Evolutionary conservation across 2,329 filamentous ascomycete genomes (phyloP).

Genomic region (Phoma herbarum): DNA sequence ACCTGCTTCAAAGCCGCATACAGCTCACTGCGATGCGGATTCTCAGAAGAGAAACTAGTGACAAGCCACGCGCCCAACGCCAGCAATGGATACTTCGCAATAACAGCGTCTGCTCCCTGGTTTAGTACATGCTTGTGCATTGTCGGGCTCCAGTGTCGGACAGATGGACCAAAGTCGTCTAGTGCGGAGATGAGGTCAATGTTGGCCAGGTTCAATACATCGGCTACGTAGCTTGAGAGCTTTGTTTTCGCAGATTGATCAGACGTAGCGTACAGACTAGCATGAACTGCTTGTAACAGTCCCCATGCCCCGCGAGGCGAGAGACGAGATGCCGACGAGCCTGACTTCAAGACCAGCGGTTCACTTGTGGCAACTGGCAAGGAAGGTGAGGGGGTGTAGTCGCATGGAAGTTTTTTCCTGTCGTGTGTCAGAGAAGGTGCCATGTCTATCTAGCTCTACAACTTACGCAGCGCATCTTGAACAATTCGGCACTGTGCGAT

Average conservation of each 20-base stretch:
- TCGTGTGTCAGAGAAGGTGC: background rate
- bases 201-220: background rate
- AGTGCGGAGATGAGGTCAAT: background rate
- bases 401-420: background rate
- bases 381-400: background rate
- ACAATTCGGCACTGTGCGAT: background rate
- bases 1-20: background rate
- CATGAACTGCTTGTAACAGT: background rate
- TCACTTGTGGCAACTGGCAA: background rate
- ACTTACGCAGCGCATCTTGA: constrained; percentile 3
- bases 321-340: background rate
- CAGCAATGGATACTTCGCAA: background rate
- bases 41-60: background rate
- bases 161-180: background rate
- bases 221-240: background rate
- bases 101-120: background rate
- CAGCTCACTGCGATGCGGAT: background rate
- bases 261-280: background rate
- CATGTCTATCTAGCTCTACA: background rate
- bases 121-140: background rate
- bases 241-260: background rate
- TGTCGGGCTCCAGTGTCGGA: background rate
- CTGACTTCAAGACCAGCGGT: background rate
- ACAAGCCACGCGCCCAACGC: background rate
- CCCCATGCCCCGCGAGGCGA: background rate